Percentiles rank a stretch among this genome's conserved stretches.
These are phyloP conservation scores for Trichoderma sp. DNA, from an alignment of 2,329 filamentous ascomycete genomes.

Conservation along the genomic window DNA sequence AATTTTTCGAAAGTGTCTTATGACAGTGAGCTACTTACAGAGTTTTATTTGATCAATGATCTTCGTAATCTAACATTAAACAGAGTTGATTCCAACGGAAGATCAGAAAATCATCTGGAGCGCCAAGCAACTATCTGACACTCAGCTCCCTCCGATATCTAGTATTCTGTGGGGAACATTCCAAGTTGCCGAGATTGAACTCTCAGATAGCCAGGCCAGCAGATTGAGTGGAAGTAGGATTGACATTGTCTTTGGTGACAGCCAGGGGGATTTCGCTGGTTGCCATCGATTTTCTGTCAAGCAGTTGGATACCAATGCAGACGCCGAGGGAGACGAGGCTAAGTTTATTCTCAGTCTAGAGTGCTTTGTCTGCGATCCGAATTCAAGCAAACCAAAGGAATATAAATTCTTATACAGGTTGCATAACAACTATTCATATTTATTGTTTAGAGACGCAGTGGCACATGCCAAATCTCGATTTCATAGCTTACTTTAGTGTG, in stretches of 20 bases:
- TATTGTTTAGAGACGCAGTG: background rate
- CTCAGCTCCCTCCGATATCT: background rate
- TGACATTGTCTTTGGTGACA: slow-evolving; percentile 1
- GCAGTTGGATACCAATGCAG: background rate
- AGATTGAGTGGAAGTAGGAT: background rate
- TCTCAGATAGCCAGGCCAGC: background rate
- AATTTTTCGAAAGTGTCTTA: background rate
- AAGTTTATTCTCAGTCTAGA: background rate
- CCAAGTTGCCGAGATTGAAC: background rate
- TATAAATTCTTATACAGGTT: background rate
- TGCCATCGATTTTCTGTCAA: background rate
- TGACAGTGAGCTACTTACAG: background rate
- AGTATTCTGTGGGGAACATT: slow-evolving; percentile 1
- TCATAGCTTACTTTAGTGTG: background rate
- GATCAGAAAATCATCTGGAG: background rate
- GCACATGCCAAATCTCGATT: background rate
- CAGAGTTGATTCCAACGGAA: background rate
- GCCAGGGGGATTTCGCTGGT: background rate
- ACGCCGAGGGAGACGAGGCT: background rate
- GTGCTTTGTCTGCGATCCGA: background rate
- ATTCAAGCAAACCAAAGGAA: background rate
- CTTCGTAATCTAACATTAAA: background rate
- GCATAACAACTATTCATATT: background rate
- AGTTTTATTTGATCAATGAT: background rate
- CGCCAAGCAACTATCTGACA: background rate